Evolutionary conservation across 345 rosid genomes (phyloP).

Genomic region (Brassica napus): DNA sequence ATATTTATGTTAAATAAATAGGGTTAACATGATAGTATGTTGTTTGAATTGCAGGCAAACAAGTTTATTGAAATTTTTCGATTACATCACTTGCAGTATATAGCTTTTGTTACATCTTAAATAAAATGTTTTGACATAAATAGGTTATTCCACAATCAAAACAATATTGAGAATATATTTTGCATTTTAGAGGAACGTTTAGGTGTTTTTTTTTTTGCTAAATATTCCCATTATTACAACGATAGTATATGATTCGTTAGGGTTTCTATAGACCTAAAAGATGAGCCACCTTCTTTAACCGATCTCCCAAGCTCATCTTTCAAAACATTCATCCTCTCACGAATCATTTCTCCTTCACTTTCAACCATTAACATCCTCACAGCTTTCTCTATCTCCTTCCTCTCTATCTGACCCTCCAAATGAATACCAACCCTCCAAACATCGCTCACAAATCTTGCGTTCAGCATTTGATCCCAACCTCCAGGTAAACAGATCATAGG

Average conservation of each 20-base stretch:
- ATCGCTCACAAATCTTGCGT: slow-evolving; percentile 36
- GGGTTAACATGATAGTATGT: no score
- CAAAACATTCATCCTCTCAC: slow-evolving; percentile 30
- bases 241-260: slow-evolving; percentile 11
- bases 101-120: not conserved
- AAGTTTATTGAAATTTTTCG: not conserved
- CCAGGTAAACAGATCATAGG: slow-evolving; percentile 40
- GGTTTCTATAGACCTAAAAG: not conserved
- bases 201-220: not conserved
- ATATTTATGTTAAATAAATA: no score
- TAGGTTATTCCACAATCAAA: not conserved
- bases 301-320: slow-evolving; percentile 18
- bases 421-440: slow-evolving; percentile 32
- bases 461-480: slow-evolving; percentile 38
- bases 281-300: not conserved
- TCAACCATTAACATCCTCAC: slow-evolving; percentile 30
- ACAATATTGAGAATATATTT: not conserved
- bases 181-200: not conserved
- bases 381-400: slow-evolving; percentile 33
- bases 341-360: slow-evolving; percentile 16
- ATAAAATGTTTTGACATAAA: not conserved
- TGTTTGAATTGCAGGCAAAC: no score
- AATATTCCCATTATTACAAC: slow-evolving; percentile 5
- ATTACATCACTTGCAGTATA: not conserved
- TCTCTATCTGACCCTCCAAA: slow-evolving; percentile 28